phyloP scores from a whole-genome alignment of 148 eudicot genomes.

The Silene latifolia region DNA sequence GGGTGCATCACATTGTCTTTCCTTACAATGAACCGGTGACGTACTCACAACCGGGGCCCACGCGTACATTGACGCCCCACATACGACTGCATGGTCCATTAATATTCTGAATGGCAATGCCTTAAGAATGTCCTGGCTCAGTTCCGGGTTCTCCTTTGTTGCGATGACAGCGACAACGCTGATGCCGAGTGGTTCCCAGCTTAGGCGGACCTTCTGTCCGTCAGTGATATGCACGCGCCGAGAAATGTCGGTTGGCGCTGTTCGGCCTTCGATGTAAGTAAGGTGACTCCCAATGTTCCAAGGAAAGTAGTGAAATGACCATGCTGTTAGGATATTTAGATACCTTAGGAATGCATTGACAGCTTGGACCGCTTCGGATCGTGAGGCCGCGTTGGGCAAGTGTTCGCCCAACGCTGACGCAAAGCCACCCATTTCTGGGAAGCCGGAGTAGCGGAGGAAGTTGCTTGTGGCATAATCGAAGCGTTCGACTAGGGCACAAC shows the following conservation, averaged over 20 bases:
- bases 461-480: conserved; percentile 12
- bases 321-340: neutral
- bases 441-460: conserved; percentile 7
- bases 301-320: conserved; percentile 8
- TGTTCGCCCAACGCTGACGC: neutral
- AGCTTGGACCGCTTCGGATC: neutral
- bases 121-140: neutral
- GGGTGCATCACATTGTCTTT: conserved; percentile 11
- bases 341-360: neutral
- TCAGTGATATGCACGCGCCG: neutral
- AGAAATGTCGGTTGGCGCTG: neutral
- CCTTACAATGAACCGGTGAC: neutral
- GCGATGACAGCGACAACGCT: neutral
- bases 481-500: neutral
- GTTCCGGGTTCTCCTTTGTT: conserved; percentile 1
- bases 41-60: conserved; percentile 8
- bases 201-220: neutral
- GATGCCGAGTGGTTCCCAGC: neutral
- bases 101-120: neutral
- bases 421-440: conserved; percentile 6
- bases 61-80: conserved; percentile 10
- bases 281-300: conserved; percentile 8
- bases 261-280: neutral
- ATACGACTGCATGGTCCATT: conserved; percentile 12
- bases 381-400: neutral